These are phyloP conservation scores for Aquilaria sinensis DNA, from an alignment of 345 rosid genomes.

Conservation along the genomic window DNA sequence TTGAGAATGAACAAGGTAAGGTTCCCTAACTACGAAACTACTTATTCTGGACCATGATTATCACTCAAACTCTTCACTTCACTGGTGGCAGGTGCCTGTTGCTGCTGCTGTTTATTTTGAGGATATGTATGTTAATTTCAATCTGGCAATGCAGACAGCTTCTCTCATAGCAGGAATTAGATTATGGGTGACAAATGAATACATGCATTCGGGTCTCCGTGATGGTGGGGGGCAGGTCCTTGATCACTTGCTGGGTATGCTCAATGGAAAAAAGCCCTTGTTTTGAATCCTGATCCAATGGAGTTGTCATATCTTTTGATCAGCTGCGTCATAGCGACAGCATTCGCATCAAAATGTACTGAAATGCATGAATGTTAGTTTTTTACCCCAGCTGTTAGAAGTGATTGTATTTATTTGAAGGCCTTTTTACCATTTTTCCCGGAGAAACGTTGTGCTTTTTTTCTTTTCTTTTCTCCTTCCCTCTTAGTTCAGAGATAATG, in stretches of 20 bases:
- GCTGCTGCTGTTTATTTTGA: conserved; percentile 89
- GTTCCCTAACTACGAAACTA: not conserved
- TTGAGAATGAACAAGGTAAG: conserved; percentile 62
- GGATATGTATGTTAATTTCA: conserved; percentile 85
- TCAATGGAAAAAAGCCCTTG: conserved; percentile 73
- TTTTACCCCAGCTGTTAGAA: too few relatives aligned
- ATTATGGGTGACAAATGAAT: conserved; percentile 81
- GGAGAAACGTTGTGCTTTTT: too few relatives aligned
- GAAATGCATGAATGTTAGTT: too few relatives aligned
- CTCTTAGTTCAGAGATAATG: too few relatives aligned
- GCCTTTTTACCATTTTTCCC: too few relatives aligned
- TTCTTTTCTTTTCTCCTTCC: too few relatives aligned
- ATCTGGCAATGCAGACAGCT: conserved; percentile 74
- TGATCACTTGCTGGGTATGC: conserved; percentile 77
- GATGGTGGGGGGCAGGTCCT: conserved; percentile 69
- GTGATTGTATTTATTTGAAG: too few relatives aligned
- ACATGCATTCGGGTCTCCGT: conserved; percentile 89
- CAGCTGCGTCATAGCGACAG: too few relatives aligned
- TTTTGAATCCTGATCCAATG: conserved; percentile 27
- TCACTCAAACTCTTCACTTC: not conserved
- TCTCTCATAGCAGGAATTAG: conserved; percentile 64
- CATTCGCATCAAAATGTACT: too few relatives aligned
- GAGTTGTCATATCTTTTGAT: too few relatives aligned
- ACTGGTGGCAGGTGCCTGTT: conserved; percentile 58
- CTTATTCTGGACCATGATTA: not conserved